Percentiles rank a stretch among this genome's conserved stretches.
phyloP scores from a whole-genome alignment of 768 basidiomycete species.

The Tephrocybe rancida region DNA sequence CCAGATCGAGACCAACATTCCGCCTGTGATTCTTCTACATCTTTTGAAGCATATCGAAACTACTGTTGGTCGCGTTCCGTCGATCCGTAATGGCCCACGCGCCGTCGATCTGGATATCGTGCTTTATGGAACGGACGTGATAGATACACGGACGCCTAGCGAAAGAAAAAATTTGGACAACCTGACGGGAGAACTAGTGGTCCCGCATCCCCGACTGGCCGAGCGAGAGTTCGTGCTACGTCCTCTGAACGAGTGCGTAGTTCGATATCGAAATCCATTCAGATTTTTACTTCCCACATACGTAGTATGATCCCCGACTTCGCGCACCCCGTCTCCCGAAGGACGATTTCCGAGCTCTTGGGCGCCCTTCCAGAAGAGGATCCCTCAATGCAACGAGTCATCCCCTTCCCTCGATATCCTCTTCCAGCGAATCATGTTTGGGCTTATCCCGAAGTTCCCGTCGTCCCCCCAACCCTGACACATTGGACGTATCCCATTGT shows the following conservation, averaged over 20 bases:
- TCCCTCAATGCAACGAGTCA: constrained; percentile 67
- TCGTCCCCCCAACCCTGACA: constrained; percentile 48
- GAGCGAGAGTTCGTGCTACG: constrained; percentile 94
- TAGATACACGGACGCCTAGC: constrained; percentile 56
- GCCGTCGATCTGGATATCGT: constrained; percentile 90
- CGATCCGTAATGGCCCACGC: constrained; percentile 84
- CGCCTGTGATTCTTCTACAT: constrained; percentile 57
- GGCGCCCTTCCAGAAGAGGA: constrained; percentile 36
- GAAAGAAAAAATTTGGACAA: constrained; percentile 48
- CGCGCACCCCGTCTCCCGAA: constrained; percentile 60
- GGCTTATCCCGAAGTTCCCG: constrained; percentile 24
- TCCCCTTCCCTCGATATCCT: constrained; percentile 70
- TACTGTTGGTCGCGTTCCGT: constrained; percentile 75
- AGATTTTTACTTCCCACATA: background rate
- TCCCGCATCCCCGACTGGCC: constrained; percentile 80
- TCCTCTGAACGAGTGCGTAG: constrained; percentile 82
- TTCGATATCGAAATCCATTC: background rate
- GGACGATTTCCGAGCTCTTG: constrained; percentile 50
- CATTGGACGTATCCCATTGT: constrained; percentile 49
- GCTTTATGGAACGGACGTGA: constrained; percentile 62
- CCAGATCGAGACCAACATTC: constrained; percentile 79
- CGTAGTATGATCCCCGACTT: constrained; percentile 79
- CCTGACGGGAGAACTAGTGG: constrained; percentile 66
- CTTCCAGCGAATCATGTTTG: constrained; percentile 22
- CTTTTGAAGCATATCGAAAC: constrained; percentile 76